Evolutionary conservation across 2,329 filamentous ascomycete species (phyloP), one percentile per base, ranked within the genome.

Genomic region (Diaporthe ilicicola): DNA sequence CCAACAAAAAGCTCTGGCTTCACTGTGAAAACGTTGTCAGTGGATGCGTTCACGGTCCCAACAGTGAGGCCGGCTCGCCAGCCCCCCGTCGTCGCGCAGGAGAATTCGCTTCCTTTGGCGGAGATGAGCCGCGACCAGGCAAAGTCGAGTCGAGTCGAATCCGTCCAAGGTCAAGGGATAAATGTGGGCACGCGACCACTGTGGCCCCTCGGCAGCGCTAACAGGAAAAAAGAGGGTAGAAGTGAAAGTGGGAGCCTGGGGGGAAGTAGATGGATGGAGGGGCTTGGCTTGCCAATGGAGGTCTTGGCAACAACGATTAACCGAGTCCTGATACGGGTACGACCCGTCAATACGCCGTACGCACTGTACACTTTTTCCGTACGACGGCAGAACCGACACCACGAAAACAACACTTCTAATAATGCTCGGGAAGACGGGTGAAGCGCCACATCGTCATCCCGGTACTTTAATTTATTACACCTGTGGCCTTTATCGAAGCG

Each of bases 71-170:
- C 19, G 7, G 27, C 15, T 1, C 29, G n/a, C 17, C 13, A 64
- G 59, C 44, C 24, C 44, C 24, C 44, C 44, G 27, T 64, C n/a
- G n/a, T 27, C 10, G 29, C 42, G 13, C 24, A 37, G 29, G 42
- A 64, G 22, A 34, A 9, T 34, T 34, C 27, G 7, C 48, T 64
- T 48, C 44, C 29, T 24, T 24, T 48, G 29, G 44, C 59, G 59
- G 59, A 64, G 59, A 64, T 64, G n/a, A 64, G 29, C 59, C 59
- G 59, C 44, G 44, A 64, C 50, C 59, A 64, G 42, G 59, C 59
- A 62, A 48, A 37, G 37, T 48, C 56, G 56, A 48, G 27, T 34
- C 42, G 27, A 62, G 19, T 48, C 27, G 56, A 46, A n/a, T 32
- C 39, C 17, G 24, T n/a, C 24, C 2, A 62, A 62, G 19, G 56